Base-by-base conservation (phyloP, 2,329 filamentous ascomycete species). In the Endocalyx cinctus region DNA sequence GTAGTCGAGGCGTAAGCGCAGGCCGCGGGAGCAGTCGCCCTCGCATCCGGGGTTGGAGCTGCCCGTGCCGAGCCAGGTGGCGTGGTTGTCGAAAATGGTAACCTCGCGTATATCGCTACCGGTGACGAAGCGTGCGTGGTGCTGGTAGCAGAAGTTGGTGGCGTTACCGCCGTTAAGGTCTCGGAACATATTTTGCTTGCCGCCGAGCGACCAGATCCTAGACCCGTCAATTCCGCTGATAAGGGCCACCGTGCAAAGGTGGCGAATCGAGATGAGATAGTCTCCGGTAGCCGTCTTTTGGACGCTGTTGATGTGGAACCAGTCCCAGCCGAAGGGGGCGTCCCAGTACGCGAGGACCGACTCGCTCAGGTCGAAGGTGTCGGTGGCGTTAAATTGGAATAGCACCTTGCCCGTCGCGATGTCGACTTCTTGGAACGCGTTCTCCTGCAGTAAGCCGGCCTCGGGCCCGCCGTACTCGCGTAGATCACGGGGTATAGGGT, bases 381-480 rank as follows among this genome's bases (percentile, higher is more conserved):
- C n/a, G 4, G 51, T 51, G 3, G 58, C 58, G 10, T 42, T 37
- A 58, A 58, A 62, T 11, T 49, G 39, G 30, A 62, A 62, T 11
- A 59, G 17, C 10, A 57, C 38, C 34, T 55, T 35, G 34, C 54
- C 53, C 5, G 57, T 60, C 10, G 39, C 50, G 4, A 52, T 35
- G 23, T 62, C 51, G 8, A 62, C 39, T 41, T 61, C 58, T 28
- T 60, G 58, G 35, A 62, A 61, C n/a, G 53, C 51, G 30, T 48
- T 54, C 29, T 61, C 57, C 37, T 51, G 49, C 10, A 60, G 37
- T 29, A 48, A 29, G 4, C 45, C 50, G 6, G 52, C 43, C n/a
- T 36, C 34, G 3, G 47, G 38, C 3, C 57, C 58, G 3, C 55
- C 57, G 4, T 50, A 33, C 4, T 41, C 13, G 0, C 43, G 47